These are phyloP conservation scores for Azolla pinnata DNA, from an alignment of 75 land plant genomes.

Conservation along the genomic window DNA sequence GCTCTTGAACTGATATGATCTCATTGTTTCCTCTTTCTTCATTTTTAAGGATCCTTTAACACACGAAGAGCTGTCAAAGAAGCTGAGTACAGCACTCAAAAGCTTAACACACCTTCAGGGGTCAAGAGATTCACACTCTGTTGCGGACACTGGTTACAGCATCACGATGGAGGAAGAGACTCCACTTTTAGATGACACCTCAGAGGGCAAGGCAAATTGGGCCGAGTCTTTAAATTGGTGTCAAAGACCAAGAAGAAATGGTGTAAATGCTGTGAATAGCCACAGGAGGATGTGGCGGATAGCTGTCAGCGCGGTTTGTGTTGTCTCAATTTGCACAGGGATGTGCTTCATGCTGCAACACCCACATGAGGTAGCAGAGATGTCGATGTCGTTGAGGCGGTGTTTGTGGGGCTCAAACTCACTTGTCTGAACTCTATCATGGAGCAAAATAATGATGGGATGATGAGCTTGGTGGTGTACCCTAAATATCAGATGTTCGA, in stretches of 20 bases:
- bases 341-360: constrained; percentile 56
- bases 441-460: too few species aligned
- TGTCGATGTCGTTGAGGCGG: constrained; percentile 53
- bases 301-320: constrained; percentile 21
- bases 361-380: constrained; percentile 44
- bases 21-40: too few species aligned
- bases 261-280: neutral
- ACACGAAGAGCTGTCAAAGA: too few species aligned
- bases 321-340: constrained; percentile 51
- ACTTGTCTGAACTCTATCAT: too few species aligned
- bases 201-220: neutral
- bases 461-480: too few species aligned
- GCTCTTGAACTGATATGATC: too few species aligned
- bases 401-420: constrained; percentile 49
- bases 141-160: too few species aligned
- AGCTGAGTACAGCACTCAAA: too few species aligned
- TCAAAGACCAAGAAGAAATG: neutral
- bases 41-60: too few species aligned
- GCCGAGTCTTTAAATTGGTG: neutral
- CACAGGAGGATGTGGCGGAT: constrained; percentile 10
- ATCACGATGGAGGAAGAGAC: constrained; percentile 6
- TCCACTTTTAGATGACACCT: neutral
- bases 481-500: too few species aligned
- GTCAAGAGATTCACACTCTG: too few species aligned
- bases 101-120: too few species aligned